Evolutionary conservation across 179 eudicot species (phyloP), one percentile per base, ranked within the genome.

Genomic region (Actinidia arguta): DNA sequence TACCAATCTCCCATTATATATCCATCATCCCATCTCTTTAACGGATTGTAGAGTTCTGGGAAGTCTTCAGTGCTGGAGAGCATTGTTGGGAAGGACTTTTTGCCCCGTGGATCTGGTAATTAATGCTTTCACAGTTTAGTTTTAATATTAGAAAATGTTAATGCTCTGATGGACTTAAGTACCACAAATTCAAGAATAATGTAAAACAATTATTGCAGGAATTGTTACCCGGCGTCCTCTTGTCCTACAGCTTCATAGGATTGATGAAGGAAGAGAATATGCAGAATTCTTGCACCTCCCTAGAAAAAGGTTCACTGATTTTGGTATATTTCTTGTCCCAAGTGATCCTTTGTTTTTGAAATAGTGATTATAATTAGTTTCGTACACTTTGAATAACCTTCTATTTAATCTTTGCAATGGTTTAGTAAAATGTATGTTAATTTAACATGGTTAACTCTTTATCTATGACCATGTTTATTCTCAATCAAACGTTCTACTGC

Each of bases 31-130:
- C 17, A 5, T 73, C 20, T 42, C 25, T 70, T 44, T 8, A 8
- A 8, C 24, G 54, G 42, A 39, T 70, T 88, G 83, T 82, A 97
- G 99, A 97, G 99, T 84, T 97, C 99, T 13, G 99, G 99, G 48
- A 97, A 97, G 85, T 97, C 99, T 24, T 97, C 99, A 8, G 98
- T 95, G 56, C 88, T 97, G 85, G 99, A 97, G 85, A 97, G 99
- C 80, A 83, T 95, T 86, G 99, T 97, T 47, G 98, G 98, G 70
- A 97, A 92, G 89, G 99, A 97, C 88, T 97, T 97, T 82, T 85
- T 97, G 86, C 99, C 99, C 80, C 98, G 99, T 89, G 99, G 99
- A 92, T 95, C 99, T 79, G 99, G 99, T 95, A 86, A 90, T 39
- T 22, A 46, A 10, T 56, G 25, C 51, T 81, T 58, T 39, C 12